Percentiles rank a stretch among this genome's conserved stretches.
These are phyloP conservation scores for Ophiocordyceps camponoti-saundersi DNA, from an alignment of 2,329 filamentous ascomycete genomes.

Conservation along the genomic window DNA sequence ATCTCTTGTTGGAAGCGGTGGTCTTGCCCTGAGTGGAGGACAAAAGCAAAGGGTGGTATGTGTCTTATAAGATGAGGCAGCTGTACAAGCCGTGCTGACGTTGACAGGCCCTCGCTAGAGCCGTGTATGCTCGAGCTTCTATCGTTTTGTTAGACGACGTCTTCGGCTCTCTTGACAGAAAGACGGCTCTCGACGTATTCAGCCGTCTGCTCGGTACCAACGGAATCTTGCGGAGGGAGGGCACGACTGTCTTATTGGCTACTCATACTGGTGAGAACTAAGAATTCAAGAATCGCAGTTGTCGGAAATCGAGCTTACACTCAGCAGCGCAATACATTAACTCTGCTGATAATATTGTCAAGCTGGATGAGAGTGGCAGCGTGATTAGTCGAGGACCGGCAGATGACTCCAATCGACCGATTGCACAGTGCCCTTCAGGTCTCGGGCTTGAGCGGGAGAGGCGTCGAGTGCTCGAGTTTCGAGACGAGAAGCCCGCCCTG, in stretches of 20 bases:
- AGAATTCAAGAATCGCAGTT: no score
- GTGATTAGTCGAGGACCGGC: not conserved
- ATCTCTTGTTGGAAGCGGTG: slow-evolving; percentile 16
- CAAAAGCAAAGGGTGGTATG: slow-evolving; percentile 16
- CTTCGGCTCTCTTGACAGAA: slow-evolving; percentile 1
- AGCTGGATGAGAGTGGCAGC: not conserved
- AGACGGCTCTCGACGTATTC: slow-evolving; percentile 1
- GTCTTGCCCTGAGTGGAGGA: slow-evolving; percentile 19
- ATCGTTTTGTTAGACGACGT: slow-evolving; percentile 2
- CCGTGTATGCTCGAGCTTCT: slow-evolving; percentile 1
- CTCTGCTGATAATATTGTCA: not conserved
- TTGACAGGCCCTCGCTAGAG: slow-evolving; percentile 1
- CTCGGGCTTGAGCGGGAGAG: not conserved
- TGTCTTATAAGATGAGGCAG: slow-evolving; percentile 1
- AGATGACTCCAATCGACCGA: not conserved
- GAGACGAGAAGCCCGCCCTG: not conserved
- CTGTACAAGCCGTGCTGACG: not conserved
- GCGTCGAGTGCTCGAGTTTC: not conserved
- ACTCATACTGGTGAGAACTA: not conserved
- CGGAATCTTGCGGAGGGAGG: slow-evolving; percentile 1
- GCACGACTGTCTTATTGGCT: slow-evolving; percentile 2
- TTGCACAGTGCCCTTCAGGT: not conserved
- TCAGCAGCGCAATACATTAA: not conserved
- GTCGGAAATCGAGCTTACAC: not conserved
- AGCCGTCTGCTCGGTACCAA: slow-evolving; percentile 1